Base-by-base conservation (phyloP, 2,329 filamentous ascomycete species). In the Trichoderma hamatum region DNA sequence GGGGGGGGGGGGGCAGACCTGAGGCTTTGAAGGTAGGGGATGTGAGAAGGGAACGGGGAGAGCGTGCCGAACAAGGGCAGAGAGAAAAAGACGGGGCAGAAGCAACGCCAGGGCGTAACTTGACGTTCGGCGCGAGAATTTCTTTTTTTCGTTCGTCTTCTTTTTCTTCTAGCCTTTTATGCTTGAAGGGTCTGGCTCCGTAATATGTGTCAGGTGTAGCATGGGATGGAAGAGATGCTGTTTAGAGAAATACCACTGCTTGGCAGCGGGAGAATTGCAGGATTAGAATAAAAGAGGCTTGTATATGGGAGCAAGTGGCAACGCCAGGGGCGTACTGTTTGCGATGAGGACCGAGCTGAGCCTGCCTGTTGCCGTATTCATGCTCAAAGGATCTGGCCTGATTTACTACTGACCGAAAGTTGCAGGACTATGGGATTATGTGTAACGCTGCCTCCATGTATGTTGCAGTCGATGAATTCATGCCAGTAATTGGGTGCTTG, bases 181-280 rank as follows among this genome's bases (percentile, higher is more conserved):
- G 64, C 58, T 34, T 51, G 30, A 59, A 67, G 64, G 54, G 64
- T 67, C 64, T 14, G 24, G 28, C 61, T 55, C 61, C 60, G 60
- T 51, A 61, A 51, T 34, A 43, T n/a, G 39, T 43, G n/a, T 24
- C 28, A 59, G 34, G 60, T 24, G 36, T 52, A 14, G 51, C 54
- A 56, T 34, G 28, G 26, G 24, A 55, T 32, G 51, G 28, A 46
- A 30, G 14, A n/a, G 34, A 24, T n/a, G 46, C 30, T 39, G 32
- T 28, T 39, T 49, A n/a, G 43, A 30, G 39, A 56, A 49, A 7
- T 4, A 13, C 19, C 13, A 7, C 9, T 21, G n/a, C 39, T 36
- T 51, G 30, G 24, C 52, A 19, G 36, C 54, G n/a, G n/a, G 19
- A 30, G 60, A 46, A 46, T n/a, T 30, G 3, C 19, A 34, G 39